phyloP scores from a whole-genome alignment of 331 rosid genomes.

The Prunus yedoensis region DNA sequence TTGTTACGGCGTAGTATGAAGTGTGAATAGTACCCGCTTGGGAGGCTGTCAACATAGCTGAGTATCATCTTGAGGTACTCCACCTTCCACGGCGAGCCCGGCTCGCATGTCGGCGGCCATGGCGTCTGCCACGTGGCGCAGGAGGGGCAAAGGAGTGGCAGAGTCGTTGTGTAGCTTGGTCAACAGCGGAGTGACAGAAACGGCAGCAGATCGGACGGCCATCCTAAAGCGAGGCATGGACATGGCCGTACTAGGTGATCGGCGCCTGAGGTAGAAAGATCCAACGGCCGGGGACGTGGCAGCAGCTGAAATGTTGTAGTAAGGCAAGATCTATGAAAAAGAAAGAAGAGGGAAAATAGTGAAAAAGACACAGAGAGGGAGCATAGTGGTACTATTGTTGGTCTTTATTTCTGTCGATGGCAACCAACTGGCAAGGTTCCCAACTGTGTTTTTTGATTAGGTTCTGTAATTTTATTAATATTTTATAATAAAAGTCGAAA shows the following conservation, averaged over 20 bases:
- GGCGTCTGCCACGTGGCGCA: conserved; percentile 64
- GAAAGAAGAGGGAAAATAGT: background rate
- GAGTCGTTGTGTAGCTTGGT: conserved; percentile 57
- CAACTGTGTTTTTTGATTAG: background rate
- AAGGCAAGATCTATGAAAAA: background rate
- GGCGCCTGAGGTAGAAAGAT: conserved; percentile 40
- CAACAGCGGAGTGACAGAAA: conserved; percentile 45
- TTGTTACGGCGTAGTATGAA: background rate
- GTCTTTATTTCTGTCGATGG: background rate
- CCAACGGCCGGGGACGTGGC: conserved; percentile 43
- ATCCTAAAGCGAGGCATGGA: conserved; percentile 42
- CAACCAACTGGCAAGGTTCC: conserved; percentile 9
- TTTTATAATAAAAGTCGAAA: too few relatives aligned
- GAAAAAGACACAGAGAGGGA: background rate
- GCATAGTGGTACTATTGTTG: background rate
- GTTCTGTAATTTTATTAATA: background rate
- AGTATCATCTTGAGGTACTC: conserved; percentile 81
- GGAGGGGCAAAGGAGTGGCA: conserved; percentile 69
- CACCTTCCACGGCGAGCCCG: conserved; percentile 63
- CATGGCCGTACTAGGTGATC: conserved; percentile 29
- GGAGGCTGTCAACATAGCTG: conserved; percentile 71
- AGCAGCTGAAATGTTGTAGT: conserved; percentile 42
- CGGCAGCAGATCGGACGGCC: conserved; percentile 57
- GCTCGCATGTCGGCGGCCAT: conserved; percentile 71
- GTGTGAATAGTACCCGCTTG: conserved; percentile 57